Evolutionary conservation across 169 alveolate species (phyloP).

Genomic region (Plasmodium malariae): DNA sequence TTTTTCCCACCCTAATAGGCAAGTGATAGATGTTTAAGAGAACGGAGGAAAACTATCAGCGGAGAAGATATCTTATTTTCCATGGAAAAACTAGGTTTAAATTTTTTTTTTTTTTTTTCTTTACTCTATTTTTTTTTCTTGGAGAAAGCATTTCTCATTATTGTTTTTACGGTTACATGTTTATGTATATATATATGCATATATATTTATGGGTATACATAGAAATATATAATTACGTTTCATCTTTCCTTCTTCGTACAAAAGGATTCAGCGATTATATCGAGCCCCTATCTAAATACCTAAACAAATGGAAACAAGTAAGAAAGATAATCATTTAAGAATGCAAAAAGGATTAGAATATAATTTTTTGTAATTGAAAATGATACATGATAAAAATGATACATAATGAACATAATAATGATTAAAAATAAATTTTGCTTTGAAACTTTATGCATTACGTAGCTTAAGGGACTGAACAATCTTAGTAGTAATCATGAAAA

Average conservation of each 20-base stretch:
- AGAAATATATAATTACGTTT: no score
- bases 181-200: neutral
- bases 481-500: constrained; percentile 33
- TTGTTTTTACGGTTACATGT: neutral
- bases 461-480: constrained; percentile 59
- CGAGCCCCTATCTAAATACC: constrained; percentile 87
- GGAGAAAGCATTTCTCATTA: no score
- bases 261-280: constrained; percentile 85
- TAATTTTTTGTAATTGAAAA: neutral
- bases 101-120: neutral
- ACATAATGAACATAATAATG: no score
- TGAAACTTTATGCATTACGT: neutral
- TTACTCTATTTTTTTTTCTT: neutral
- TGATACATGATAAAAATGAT: no score
- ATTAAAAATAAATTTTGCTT: no score
- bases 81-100: constrained; percentile 92
- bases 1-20: constrained; percentile 90
- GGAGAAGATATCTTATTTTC: constrained; percentile 96
- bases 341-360: neutral
- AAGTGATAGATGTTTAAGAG: constrained; percentile 93
- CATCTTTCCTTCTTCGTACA: neutral
- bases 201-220: neutral
- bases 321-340: constrained; percentile 19
- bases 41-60: constrained; percentile 94
- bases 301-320: constrained; percentile 89